Percentiles rank a stretch among this genome's conserved stretches.
Evolutionary conservation across 805 yeast genomes (phyloP).

Genomic region (Saccharomyces paradoxus): DNA sequence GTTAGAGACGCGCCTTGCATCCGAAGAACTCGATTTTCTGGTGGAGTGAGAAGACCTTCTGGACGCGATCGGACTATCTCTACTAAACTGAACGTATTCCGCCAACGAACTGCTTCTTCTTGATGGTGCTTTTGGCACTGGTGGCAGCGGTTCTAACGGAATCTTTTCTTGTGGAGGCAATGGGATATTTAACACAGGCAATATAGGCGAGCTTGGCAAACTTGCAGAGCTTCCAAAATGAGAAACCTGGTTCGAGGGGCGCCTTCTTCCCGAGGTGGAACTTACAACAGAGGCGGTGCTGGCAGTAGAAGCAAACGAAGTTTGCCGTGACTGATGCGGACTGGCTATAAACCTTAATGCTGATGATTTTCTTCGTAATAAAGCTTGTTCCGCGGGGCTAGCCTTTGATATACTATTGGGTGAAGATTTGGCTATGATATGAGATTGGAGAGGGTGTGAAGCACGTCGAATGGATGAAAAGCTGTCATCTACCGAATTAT

Average conservation of each 20-base stretch:
- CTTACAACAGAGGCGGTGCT: constrained; percentile 25
- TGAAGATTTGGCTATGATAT: neutral
- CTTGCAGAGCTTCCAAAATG: neutral
- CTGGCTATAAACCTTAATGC: constrained; percentile 7
- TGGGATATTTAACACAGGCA: constrained; percentile 16
- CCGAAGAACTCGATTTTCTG: constrained; percentile 10
- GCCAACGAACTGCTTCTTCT: constrained; percentile 9
- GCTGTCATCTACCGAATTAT: neutral
- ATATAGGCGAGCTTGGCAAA: neutral
- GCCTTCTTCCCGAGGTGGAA: constrained; percentile 24
- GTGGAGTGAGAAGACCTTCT: constrained; percentile 19
- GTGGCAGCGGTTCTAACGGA: constrained; percentile 46
- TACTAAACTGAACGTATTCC: constrained; percentile 11
- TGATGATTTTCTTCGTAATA: neutral
- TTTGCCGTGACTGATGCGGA: constrained; percentile 30
- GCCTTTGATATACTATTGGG: neutral
- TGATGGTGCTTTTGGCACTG: constrained; percentile 7
- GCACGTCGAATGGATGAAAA: constrained; percentile 5
- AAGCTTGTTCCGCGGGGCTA: neutral
- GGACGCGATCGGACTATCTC: constrained; percentile 24
- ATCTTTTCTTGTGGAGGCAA: constrained; percentile 51
- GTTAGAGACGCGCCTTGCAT: constrained; percentile 11
- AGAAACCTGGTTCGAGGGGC: constrained; percentile 13
- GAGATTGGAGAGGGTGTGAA: constrained; percentile 8
- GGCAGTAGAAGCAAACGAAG: constrained; percentile 32